A percentile compares a stretch with the other conserved stretches of the same genome.
Conservation (phyloP, 495 filamentous ascomycete species). For the Podospora fimiseda region DNA sequence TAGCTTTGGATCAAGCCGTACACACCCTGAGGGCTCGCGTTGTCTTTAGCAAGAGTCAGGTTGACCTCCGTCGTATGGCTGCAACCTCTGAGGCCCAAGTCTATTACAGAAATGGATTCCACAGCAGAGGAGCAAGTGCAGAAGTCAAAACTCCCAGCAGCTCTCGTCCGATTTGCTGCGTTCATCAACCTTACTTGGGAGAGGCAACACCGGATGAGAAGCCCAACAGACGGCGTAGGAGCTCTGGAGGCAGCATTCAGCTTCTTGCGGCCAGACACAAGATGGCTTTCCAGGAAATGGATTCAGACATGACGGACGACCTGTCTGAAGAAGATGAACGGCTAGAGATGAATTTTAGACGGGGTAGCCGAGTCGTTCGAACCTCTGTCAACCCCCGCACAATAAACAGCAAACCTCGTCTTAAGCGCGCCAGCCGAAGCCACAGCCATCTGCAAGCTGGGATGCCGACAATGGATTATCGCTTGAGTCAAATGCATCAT, state of each 20-base stretch:
- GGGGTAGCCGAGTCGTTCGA: constrained; percentile 7
- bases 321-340: constrained; percentile 38
- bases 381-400: not conserved
- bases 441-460: constrained; percentile 5
- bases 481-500: constrained; percentile 3
- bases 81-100: constrained; percentile 19
- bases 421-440: constrained; percentile 26
- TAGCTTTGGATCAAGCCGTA: constrained; percentile 78
- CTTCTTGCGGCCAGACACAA: constrained; percentile 21
- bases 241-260: constrained; percentile 25
- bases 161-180: not conserved
- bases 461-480: constrained; percentile 1
- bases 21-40: constrained; percentile 67
- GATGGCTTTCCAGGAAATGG: constrained; percentile 12
- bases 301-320: constrained; percentile 26
- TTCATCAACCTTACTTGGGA: constrained; percentile 8
- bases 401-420: constrained; percentile 15
- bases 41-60: constrained; percentile 70
- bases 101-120: not conserved
- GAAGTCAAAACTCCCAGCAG: not conserved
- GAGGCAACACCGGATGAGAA: constrained; percentile 8
- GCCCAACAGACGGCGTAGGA: constrained; percentile 14
- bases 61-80: constrained; percentile 49
- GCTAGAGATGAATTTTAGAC: constrained; percentile 28
- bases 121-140: constrained; percentile 8